Base-by-base conservation (phyloP, 441 rosid species). In the Erodium moschatum region DNA sequence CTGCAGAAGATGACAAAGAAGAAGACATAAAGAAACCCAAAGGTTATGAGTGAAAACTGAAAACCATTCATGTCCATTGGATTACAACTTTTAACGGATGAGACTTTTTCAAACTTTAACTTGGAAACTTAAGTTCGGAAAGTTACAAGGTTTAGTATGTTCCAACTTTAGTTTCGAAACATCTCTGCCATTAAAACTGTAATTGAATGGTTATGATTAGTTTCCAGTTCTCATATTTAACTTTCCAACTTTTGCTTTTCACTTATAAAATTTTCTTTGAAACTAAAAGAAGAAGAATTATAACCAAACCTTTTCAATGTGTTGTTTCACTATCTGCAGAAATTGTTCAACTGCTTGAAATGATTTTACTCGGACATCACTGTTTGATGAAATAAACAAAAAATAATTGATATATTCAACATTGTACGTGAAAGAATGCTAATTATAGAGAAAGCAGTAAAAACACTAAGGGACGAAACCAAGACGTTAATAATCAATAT, bases 341-440 rank as follows among this genome's bases (percentile, higher is more conserved):
- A 95, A 95, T 65, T 91, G 96, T 63, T 95, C 98, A 69, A 89
- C 89, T 54, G 97, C 97, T 80, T 95, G 90, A 85, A 95, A 95
- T 74, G 99, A 89, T 82, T 95, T 95, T 21, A 89, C 68, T 68
- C 93, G 91, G 71, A 95, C 97, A 78, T 95, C 99, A 79, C 97
- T 95, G 82, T 81, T 73, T 67, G 46, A 72, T 24, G 48, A 69
- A 65, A 56, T 18, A 58, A 58, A 58, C 7, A 33, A 20, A 19
- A 56, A 19, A 58, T 11, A 19, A 58, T 1, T 2, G 13, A 60
- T 60, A n/a, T 48, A 18, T 13, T 48, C 18, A 48, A 48, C 5
- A n/a, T 12, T 48, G 15, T 4, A 13, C 56, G 18, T 13, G 5
- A 24, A 33, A 33, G 4, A 33, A 33, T 5, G 38, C 38, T 3